Conservation (phyloP, 2,329 filamentous ascomycete genomes). For the Fusarium paranaense region DNA sequence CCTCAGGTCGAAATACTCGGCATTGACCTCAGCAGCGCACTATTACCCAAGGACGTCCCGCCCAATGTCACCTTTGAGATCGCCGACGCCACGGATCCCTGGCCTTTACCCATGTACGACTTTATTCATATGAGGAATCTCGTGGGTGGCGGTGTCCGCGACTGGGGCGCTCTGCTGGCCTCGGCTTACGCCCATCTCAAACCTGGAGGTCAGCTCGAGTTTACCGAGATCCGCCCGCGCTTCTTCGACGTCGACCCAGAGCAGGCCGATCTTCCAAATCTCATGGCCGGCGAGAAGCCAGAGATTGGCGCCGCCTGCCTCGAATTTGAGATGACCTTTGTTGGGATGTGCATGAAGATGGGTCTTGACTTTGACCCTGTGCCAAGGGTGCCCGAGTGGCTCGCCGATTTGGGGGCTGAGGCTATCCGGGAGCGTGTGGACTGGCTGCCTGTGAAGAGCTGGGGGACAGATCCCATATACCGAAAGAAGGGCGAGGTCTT, state of each 20-base stretch:
- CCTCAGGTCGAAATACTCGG: slow-evolving; percentile 55
- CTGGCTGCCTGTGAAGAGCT: slow-evolving; percentile 55
- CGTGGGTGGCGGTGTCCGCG: slow-evolving; percentile 58
- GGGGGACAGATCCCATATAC: slow-evolving; percentile 54
- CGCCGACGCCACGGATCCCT: slow-evolving; percentile 66
- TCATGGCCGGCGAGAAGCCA: slow-evolving; percentile 25
- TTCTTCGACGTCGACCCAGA: slow-evolving; percentile 54
- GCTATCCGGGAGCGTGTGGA: slow-evolving; percentile 54
- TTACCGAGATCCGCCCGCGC: slow-evolving; percentile 55
- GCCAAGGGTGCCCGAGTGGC: slow-evolving; percentile 48
- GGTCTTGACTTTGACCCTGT: slow-evolving; percentile 56
- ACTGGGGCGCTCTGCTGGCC: slow-evolving; percentile 52
- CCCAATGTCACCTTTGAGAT: slow-evolving; percentile 70
- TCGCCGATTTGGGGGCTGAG: slow-evolving; percentile 55
- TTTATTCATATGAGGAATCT: slow-evolving; percentile 58
- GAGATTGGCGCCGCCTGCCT: slow-evolving; percentile 46
- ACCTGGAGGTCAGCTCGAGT: slow-evolving; percentile 58
- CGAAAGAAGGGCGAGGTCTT: slow-evolving; percentile 52
- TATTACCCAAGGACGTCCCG: slow-evolving; percentile 60
- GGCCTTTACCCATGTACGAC: slow-evolving; percentile 52
- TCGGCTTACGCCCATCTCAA: slow-evolving; percentile 55
- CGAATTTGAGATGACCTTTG: slow-evolving; percentile 50
- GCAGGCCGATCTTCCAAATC: slow-evolving; percentile 27
- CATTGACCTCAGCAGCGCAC: slow-evolving; percentile 55
- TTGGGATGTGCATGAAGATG: slow-evolving; percentile 41